These are phyloP conservation scores for Colletotrichum musae DNA, from an alignment of 2,329 filamentous ascomycete species.

Conservation along the genomic window DNA sequence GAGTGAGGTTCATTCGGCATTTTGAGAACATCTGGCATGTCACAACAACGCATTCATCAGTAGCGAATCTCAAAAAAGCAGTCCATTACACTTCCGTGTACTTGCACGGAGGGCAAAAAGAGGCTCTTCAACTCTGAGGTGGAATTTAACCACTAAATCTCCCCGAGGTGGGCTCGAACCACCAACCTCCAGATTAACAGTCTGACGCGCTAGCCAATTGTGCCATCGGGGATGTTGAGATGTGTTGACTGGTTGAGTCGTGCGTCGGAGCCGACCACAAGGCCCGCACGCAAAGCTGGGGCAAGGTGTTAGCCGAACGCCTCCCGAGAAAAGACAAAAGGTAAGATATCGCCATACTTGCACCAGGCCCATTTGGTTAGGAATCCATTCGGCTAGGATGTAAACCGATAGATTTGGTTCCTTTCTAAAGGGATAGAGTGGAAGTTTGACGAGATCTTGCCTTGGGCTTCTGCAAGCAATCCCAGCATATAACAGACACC, in stretches of 20 bases:
- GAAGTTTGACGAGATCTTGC: no score
- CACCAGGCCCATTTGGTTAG: no score
- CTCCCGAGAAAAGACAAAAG: no score
- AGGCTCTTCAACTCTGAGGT: background rate
- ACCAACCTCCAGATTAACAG: constrained; percentile 33
- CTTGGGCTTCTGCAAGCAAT: no score
- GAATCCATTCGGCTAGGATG: no score
- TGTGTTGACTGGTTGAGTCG: background rate
- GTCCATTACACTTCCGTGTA: background rate
- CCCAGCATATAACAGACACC: no score
- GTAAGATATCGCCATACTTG: no score
- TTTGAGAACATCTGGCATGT: no score
- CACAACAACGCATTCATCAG: no score
- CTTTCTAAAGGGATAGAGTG: no score
- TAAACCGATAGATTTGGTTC: background rate
- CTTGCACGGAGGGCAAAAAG: background rate
- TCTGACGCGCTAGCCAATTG: constrained; percentile 34
- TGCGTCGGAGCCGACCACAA: background rate
- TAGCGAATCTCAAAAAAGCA: background rate
- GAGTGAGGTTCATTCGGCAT: no score
- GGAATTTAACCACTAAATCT: constrained; percentile 15
- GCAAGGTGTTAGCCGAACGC: background rate
- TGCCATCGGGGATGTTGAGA: constrained; percentile 31
- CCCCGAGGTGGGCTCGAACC: constrained; percentile 33
- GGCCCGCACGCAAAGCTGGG: constrained; percentile 2